Base-by-base conservation (phyloP, 306 rosid genomes). In the Malus asiatica region DNA sequence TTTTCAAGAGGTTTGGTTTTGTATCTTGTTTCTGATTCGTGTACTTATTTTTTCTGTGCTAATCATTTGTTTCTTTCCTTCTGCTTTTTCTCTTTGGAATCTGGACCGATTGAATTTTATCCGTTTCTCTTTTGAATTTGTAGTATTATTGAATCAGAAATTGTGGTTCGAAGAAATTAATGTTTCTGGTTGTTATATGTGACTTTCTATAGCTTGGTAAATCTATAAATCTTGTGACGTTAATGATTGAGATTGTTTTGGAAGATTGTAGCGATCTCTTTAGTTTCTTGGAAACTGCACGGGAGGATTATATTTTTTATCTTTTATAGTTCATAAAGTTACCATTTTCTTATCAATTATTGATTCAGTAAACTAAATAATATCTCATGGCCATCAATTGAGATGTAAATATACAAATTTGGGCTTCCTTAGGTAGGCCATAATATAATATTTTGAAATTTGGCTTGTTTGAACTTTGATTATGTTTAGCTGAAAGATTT, bases 1-100 rank as follows among this genome's bases (percentile, higher is more conserved):
- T 71, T 63, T 79, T 46, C 80, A 68, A 14, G 87, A 89, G 94
- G 98, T 90, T 78, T 13, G 52, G 22, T 11, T 42, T 75, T 66
- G 38, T 3, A 46, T 42, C 65, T 58, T 38, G 18, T 33, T 70
- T 38, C 66, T 63, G 68, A 55, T 83, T 73, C 52, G 71, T 40
- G 68, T 58, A 12, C 35, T 14, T 61, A 61, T 27, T 12, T 25
- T 27, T 25, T 27, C 33, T 11, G 27, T 23, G 23, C 11, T 18
- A 48, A 22, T 53, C 53, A 13, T 14, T 15, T 48, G 4, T 14
- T 23, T 58, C 25, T 7, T 51, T 42, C 11, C 18, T 4, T 8
- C 15, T 59, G 9, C 33, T 3, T 46, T 81, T 33, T 33, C 30
- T 40, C 11, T 20, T 13, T 46, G 53, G 11, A 62, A 71, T 61